Conservation (phyloP, 1,284 basidiomycete genomes). For the Cutaneotrichosporon dermatis region DNA sequence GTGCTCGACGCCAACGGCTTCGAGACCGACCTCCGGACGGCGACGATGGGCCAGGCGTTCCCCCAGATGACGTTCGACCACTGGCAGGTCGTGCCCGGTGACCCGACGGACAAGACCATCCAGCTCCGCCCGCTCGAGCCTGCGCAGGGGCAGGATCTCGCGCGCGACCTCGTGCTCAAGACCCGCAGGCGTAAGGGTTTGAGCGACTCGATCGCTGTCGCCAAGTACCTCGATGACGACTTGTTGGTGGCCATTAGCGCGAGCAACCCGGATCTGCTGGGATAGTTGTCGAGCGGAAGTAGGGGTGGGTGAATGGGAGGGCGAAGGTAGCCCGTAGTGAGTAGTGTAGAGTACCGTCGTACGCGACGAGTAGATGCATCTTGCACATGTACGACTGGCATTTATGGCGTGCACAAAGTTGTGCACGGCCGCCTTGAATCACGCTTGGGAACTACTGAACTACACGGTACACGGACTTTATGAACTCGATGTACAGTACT, state of each 20-base stretch:
- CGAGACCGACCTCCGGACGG: slow-evolving; percentile 94
- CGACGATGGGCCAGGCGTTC: slow-evolving; percentile 97
- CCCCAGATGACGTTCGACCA: slow-evolving; percentile 95
- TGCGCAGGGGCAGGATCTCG: slow-evolving; percentile 86
- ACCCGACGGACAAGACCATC: slow-evolving; percentile 93
- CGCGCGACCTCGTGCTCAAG: slow-evolving; percentile 90
- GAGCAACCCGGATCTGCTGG: slow-evolving; percentile 81
- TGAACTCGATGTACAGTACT: too few species aligned
- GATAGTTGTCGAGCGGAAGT: slow-evolving; percentile 37
- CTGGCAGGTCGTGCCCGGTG: slow-evolving; percentile 97
- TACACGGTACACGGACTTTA: too few species aligned
- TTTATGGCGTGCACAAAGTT: too few species aligned
- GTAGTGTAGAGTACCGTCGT: not conserved
- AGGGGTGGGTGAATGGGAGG: not conserved
- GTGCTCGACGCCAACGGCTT: slow-evolving; percentile 99
- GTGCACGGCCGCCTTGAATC: too few species aligned
- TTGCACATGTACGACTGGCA: not conserved
- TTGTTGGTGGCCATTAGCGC: slow-evolving; percentile 71
- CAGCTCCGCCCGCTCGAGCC: slow-evolving; percentile 93
- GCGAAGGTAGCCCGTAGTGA: not conserved
- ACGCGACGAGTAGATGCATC: not conserved
- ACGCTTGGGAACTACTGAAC: too few species aligned
- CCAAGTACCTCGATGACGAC: slow-evolving; percentile 90
- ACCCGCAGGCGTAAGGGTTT: slow-evolving; percentile 92
- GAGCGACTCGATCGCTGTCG: slow-evolving; percentile 87